Percentiles rank a stretch among this genome's conserved stretches.
phyloP scores from a whole-genome alignment of 306 rosid genomes.

The Astragalus membranaceus region DNA sequence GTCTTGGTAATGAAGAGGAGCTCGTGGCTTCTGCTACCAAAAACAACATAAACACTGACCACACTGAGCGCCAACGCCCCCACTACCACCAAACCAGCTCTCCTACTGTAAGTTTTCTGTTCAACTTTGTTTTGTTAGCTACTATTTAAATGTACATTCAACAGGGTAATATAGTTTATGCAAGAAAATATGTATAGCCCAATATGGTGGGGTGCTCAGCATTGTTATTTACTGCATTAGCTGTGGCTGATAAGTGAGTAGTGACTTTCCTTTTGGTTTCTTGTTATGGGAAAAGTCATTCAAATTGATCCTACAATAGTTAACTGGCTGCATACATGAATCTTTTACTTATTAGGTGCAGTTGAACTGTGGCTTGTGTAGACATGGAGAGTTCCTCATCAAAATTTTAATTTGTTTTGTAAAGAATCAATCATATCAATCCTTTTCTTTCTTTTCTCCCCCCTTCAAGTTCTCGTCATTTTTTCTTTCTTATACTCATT shows the following conservation, averaged over 20 bases:
- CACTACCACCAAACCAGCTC: conserved; percentile 56
- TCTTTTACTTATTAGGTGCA: not conserved
- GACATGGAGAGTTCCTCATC: not conserved
- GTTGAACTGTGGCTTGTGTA: not conserved
- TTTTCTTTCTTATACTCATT: not conserved
- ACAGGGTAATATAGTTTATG: not conserved
- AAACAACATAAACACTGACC: conserved; percentile 22
- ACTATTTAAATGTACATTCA: not conserved
- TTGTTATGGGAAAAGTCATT: not conserved
- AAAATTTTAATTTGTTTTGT: not conserved
- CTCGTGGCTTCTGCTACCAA: conserved; percentile 42
- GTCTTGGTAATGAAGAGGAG: conserved; percentile 97
- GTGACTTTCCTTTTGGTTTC: not conserved
- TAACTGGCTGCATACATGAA: not conserved
- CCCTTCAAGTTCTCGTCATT: not conserved
- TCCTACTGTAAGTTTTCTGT: conserved; percentile 64
- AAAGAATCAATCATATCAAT: not conserved
- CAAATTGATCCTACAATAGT: not conserved
- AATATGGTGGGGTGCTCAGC: too few relatives aligned
- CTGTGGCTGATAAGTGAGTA: not conserved
- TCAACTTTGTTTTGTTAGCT: conserved; percentile 12
- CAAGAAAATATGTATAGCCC: not conserved
- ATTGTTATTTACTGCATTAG: not conserved
- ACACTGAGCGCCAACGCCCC: conserved; percentile 46
- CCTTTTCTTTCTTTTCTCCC: not conserved